Percentiles rank a stretch among this genome's conserved stretches.
Conservation (phyloP, 148 eudicot species). For the Chenopodium formosanum region DNA sequence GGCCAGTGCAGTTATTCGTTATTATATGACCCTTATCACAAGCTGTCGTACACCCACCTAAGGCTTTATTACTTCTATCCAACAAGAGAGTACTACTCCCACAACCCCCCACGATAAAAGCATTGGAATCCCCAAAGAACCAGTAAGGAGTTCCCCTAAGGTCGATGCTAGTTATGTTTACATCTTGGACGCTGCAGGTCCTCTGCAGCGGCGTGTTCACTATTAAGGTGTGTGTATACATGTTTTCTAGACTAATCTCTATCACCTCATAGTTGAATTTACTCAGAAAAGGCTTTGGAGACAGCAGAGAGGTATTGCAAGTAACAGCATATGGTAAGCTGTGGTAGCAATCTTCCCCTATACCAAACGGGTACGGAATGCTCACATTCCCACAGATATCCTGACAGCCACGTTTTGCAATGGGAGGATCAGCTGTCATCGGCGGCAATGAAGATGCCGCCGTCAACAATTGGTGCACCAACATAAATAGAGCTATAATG, state of each 20-base stretch:
- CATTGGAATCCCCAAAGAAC: not conserved
- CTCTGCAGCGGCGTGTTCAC: not conserved
- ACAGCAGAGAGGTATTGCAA: not conserved
- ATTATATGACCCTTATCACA: slow-evolving; percentile 2
- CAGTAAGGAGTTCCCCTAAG: slow-evolving; percentile 23
- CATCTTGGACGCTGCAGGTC: not conserved
- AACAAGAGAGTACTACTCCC: slow-evolving; percentile 10
- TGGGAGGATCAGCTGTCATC: not conserved
- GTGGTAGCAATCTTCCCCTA: slow-evolving; percentile 22
- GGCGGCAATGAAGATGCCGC: not conserved
- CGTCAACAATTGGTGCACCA: not conserved
- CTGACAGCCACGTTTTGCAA: slow-evolving; percentile 30
- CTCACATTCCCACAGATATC: slow-evolving; percentile 25
- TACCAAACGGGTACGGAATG: slow-evolving; percentile 44
- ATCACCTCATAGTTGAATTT: not conserved
- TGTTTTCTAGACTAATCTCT: not conserved
- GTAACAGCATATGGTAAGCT: not conserved
- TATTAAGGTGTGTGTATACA: not conserved
- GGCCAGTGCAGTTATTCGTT: not conserved
- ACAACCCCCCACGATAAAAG: not conserved
- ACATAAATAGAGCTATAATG: not conserved
- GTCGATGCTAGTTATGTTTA: slow-evolving; percentile 6
- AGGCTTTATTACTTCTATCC: slow-evolving; percentile 7
- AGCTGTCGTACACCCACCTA: slow-evolving; percentile 13
- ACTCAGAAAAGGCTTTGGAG: slow-evolving; percentile 1